phyloP scores from a whole-genome alignment of 768 basidiomycete genomes.

The Mrakia hoshinonis region DNA sequence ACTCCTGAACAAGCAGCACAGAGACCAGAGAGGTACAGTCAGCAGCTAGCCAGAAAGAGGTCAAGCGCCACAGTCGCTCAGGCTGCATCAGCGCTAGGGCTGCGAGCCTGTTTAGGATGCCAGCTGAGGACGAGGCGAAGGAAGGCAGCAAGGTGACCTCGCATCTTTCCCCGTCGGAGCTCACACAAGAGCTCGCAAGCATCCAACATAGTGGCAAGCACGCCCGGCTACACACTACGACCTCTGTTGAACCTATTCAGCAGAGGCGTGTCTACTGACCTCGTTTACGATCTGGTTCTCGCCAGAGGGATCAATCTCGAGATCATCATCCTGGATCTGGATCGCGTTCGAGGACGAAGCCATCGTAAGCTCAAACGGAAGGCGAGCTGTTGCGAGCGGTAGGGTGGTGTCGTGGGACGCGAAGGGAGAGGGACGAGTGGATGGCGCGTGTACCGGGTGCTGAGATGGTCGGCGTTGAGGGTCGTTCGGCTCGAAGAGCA shows the following conservation, averaged over 20 bases:
- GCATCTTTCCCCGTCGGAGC: no score
- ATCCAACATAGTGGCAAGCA: no score
- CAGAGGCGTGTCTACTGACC: conserved; percentile 33
- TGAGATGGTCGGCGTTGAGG: background rate
- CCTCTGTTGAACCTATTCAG: background rate
- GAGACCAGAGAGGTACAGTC: background rate
- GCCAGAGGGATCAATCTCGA: conserved; percentile 40
- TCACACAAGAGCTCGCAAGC: no score
- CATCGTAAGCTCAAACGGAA: background rate
- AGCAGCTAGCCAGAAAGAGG: no score
- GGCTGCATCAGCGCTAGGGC: no score
- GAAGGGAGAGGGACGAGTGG: background rate
- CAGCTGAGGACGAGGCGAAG: no score
- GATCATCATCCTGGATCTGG: conserved; percentile 45
- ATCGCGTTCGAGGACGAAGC: conserved; percentile 19
- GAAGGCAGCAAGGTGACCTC: no score
- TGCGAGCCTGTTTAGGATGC: no score
- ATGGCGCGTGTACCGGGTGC: no score
- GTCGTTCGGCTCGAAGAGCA: background rate
- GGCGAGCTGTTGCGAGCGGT: background rate
- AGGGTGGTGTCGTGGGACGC: background rate
- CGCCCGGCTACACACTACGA: no score
- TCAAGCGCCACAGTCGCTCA: no score
- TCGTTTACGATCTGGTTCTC: conserved; percentile 45
- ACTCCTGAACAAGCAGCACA: conserved; percentile 36